Percentiles rank a stretch among this genome's conserved stretches.
phyloP scores from a whole-genome alignment of 2,329 filamentous ascomycete species.

The Penicillium italicum region DNA sequence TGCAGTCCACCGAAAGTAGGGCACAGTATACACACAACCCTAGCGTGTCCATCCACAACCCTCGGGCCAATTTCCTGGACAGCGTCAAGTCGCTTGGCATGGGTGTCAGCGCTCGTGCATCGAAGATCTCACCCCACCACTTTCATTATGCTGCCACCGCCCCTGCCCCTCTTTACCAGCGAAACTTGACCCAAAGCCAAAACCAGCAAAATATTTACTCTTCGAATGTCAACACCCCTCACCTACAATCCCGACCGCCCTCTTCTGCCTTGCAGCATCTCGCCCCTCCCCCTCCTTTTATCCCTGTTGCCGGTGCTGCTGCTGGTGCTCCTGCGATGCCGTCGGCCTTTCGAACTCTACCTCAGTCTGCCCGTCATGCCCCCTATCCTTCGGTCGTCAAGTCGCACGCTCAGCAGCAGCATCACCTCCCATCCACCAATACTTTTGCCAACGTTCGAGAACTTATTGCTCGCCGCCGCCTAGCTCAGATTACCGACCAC shows the following conservation, averaged over 20 bases:
- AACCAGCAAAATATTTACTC: slow-evolving; percentile 16
- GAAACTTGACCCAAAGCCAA: slow-evolving; percentile 19
- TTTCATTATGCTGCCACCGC: slow-evolving; percentile 26
- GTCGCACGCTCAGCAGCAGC: slow-evolving; percentile 31
- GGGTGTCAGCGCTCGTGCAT: slow-evolving; percentile 25
- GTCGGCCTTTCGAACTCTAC: slow-evolving; percentile 42
- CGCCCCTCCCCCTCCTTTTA: slow-evolving; percentile 34
- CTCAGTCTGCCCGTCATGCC: slow-evolving; percentile 38
- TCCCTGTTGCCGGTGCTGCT: slow-evolving; percentile 32
- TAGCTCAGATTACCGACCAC: slow-evolving; percentile 45
- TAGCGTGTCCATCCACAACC: slow-evolving; percentile 47
- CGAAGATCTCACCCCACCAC: slow-evolving; percentile 28
- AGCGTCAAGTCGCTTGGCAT: slow-evolving; percentile 43
- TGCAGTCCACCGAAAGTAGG: slow-evolving; percentile 81
- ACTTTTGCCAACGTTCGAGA: slow-evolving; percentile 43
- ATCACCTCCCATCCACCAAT: slow-evolving; percentile 35
- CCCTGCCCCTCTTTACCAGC: slow-evolving; percentile 26
- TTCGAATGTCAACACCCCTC: slow-evolving; percentile 20
- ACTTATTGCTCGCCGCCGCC: slow-evolving; percentile 40
- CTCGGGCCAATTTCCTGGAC: slow-evolving; percentile 50
- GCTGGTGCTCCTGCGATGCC: slow-evolving; percentile 41
- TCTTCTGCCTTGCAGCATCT: slow-evolving; percentile 35
- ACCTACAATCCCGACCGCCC: slow-evolving; percentile 29
- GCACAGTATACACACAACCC: slow-evolving; percentile 86
- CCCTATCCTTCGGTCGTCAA: slow-evolving; percentile 38